Base-by-base conservation (phyloP, 148 eudicot genomes). In the Bassia scoparia region DNA sequence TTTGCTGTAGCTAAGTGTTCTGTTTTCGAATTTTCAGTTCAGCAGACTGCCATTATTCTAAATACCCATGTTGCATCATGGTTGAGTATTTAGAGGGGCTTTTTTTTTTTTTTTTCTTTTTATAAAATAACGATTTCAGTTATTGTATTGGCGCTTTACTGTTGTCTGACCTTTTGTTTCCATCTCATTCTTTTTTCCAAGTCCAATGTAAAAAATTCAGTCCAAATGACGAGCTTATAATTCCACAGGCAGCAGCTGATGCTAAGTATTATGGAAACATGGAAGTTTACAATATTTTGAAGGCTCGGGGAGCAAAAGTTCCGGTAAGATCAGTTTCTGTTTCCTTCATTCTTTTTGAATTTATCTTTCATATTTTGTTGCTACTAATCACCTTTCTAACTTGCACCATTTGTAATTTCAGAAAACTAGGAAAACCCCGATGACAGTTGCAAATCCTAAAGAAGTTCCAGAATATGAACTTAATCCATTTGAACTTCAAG, bases 401-500 rank as follows among this genome's bases (percentile, higher is more conserved):
- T 31, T 66, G 17, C 65, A 35, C 1, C 1, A 34, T 34, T 71
- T 26, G 15, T 18, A 26, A 80, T 86, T 54, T 67, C 81, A 96
- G 99, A 96, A 92, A 92, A 83, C 81, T 65, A 85, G 89, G 81
- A 96, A 85, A 77, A 96, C 99, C 41, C 97, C 97, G 4, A 96
- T 96, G 99, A 66, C 86, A 54, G 99, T 96, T 79, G 89, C 97
- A 65, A 92, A 90, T 87, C 96, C 96, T 61, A 87, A 89, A 77
- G 92, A 96, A 80, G 97, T 96, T 58, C 99, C 99, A 21, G 99
- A 96, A 80, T 96, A 96, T 66, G 99, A 96, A 86, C 99, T 96
- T 73, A 96, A 96, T 84, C 99, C 97, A 24, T 77, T 86, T 69
- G 99, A 92, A 77, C 91, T 96, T 81, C 97, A 96, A 78, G 86